A percentile compares a stretch with the other conserved stretches of the same genome.
phyloP scores from a whole-genome alignment of 768 basidiomycete genomes.

The Hemileccinum rubropunctum region DNA sequence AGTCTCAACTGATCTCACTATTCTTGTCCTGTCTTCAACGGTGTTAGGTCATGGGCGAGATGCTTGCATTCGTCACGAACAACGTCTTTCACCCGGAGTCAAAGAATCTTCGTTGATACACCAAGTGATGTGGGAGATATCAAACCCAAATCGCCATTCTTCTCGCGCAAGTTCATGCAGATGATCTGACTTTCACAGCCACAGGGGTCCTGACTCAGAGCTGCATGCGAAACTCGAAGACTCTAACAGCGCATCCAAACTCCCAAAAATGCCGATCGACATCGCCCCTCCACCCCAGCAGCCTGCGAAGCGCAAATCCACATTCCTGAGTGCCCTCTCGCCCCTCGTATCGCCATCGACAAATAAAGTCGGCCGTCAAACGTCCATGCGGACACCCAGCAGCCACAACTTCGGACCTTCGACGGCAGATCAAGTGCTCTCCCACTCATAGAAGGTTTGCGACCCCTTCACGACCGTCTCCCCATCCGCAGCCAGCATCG shows the following conservation, averaged over 20 bases:
- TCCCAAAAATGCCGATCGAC: constrained; percentile 65
- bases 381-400: constrained; percentile 34
- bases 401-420: constrained; percentile 31
- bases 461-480: constrained; percentile 59
- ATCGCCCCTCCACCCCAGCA: constrained; percentile 47
- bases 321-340: constrained; percentile 82
- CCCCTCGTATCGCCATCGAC: constrained; percentile 73
- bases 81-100: too few relatives aligned
- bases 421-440: constrained; percentile 37
- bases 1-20: too few relatives aligned
- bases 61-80: too few relatives aligned
- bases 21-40: too few relatives aligned
- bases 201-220: constrained; percentile 76
- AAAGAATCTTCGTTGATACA: too few relatives aligned
- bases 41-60: too few relatives aligned
- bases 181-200: too few relatives aligned
- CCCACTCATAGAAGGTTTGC: constrained; percentile 54
- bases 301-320: constrained; percentile 71
- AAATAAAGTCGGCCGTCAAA: constrained; percentile 46
- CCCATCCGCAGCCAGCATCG: constrained; percentile 25
- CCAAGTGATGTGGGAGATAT: too few relatives aligned
- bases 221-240: constrained; percentile 80
- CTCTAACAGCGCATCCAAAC: constrained; percentile 49
- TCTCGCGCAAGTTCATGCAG: too few relatives aligned
- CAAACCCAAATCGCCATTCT: too few relatives aligned